These are phyloP conservation scores for Zygoascus meyerae DNA, from an alignment of 1,139 yeast species.

Conservation along the genomic window DNA sequence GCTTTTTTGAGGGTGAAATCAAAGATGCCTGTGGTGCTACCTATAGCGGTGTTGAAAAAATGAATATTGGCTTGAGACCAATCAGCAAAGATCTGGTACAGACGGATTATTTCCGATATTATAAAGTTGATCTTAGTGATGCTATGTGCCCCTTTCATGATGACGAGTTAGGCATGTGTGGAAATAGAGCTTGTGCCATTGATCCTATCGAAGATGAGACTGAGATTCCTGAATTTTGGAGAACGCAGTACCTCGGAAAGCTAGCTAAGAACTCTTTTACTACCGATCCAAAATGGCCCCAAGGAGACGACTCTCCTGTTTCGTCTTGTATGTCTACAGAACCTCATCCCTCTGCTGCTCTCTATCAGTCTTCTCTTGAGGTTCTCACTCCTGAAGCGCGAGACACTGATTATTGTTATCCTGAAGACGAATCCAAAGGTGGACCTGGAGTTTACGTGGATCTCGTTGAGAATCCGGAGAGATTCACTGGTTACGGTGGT, in stretches of 20 bases:
- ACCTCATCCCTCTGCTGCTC: not conserved
- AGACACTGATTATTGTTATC: constrained; percentile 48
- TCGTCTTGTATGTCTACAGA: not conserved
- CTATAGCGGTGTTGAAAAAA: constrained; percentile 46
- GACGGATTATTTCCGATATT: constrained; percentile 59
- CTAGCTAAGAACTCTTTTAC: constrained; percentile 44
- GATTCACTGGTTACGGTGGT: constrained; percentile 96
- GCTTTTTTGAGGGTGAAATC: constrained; percentile 17
- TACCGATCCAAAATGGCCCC: constrained; percentile 26
- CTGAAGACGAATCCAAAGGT: constrained; percentile 46
- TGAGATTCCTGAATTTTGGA: constrained; percentile 64
- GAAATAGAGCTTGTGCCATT: constrained; percentile 90
- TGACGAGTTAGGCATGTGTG: constrained; percentile 76
- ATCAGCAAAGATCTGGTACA: constrained; percentile 48
- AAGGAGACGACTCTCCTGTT: constrained; percentile 3
- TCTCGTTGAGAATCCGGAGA: constrained; percentile 82
- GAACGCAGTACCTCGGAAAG: constrained; percentile 67
- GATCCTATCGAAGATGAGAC: constrained; percentile 56
- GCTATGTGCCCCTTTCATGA: constrained; percentile 87
- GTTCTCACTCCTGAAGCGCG: constrained; percentile 11
- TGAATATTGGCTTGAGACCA: constrained; percentile 49
- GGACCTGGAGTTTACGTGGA: constrained; percentile 72
- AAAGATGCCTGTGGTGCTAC: constrained; percentile 47
- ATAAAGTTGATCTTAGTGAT: constrained; percentile 72
- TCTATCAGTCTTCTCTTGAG: constrained; percentile 3